phyloP scores from a whole-genome alignment of 805 yeast genomes.

The Yueomyces sinensis region DNA sequence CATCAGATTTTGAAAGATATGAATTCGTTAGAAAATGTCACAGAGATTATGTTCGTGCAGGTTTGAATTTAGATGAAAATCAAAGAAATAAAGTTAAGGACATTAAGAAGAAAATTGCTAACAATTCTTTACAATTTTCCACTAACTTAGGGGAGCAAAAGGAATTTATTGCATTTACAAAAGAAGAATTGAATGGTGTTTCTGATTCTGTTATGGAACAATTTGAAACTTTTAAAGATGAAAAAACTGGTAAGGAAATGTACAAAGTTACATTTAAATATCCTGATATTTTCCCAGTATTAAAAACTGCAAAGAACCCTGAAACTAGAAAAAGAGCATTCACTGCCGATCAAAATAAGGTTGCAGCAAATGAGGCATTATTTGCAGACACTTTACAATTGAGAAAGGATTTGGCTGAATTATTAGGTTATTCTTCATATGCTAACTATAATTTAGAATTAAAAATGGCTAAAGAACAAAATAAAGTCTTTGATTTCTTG shows the following conservation, averaged over 20 bases:
- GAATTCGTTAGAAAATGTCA: conserved; percentile 51
- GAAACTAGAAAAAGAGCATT: conserved; percentile 56
- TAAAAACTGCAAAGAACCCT: conserved; percentile 52
- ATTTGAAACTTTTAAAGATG: conserved; percentile 32
- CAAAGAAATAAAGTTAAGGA: conserved; percentile 43
- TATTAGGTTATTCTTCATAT: conserved; percentile 54
- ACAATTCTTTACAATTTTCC: conserved; percentile 40
- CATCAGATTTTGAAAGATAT: conserved; percentile 20
- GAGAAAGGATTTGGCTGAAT: conserved; percentile 47
- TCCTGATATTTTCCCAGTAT: conserved; percentile 68
- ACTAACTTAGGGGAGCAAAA: conserved; percentile 63
- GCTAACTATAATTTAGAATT: conserved; percentile 63
- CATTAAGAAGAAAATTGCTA: conserved; percentile 47
- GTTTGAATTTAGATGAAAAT: conserved; percentile 47
- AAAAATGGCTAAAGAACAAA: conserved; percentile 65
- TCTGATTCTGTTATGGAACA: conserved; percentile 50
- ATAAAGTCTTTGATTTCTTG: conserved; percentile 47
- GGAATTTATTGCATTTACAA: conserved; percentile 45
- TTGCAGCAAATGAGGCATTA: conserved; percentile 48
- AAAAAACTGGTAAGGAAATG: conserved; percentile 29
- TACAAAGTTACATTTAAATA: conserved; percentile 67
- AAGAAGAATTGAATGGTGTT: conserved; percentile 59
- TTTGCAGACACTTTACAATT: conserved; percentile 45
- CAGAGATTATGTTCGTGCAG: conserved; percentile 49
- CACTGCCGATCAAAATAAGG: conserved; percentile 55